Percentiles rank a stretch among this genome's conserved stretches.
phyloP scores from a whole-genome alignment of 371 early-diverging fungal genomes.

The Massospora cicadina region DNA sequence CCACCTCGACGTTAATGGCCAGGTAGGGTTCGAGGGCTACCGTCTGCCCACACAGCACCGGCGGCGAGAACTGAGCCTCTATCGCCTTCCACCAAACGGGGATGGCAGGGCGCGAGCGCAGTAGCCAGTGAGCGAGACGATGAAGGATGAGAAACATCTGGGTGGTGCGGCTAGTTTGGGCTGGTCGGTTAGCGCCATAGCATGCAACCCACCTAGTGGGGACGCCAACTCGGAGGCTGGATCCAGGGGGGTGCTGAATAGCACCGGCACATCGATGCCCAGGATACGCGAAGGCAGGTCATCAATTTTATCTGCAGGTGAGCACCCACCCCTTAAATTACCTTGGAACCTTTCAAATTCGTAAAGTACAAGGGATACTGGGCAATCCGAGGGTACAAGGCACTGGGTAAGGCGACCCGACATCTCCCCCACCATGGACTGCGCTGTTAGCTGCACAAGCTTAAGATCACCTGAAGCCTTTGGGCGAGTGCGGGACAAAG shows the following conservation, averaged over 20 bases:
- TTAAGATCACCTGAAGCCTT: background rate
- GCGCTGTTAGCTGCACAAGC: background rate
- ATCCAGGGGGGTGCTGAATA: background rate
- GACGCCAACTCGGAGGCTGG: background rate
- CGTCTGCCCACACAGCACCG: background rate
- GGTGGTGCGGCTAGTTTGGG: background rate
- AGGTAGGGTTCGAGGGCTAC: background rate
- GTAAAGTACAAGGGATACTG: background rate
- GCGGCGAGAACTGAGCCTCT: background rate
- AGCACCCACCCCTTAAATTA: background rate
- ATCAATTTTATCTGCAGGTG: background rate
- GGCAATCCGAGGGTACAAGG: background rate
- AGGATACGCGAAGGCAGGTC: background rate
- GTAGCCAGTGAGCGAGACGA: background rate
- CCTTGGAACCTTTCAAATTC: background rate
- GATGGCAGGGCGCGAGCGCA: background rate
- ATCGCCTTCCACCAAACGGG: background rate
- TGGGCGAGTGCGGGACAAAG: background rate
- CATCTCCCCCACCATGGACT: background rate
- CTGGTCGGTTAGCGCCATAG: background rate
- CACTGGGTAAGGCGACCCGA: background rate
- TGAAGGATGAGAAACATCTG: constrained; percentile 4
- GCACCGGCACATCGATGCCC: background rate
- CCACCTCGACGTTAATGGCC: background rate
- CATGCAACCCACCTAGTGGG: background rate